phyloP scores from a whole-genome alignment of 2,329 filamentous ascomycete species.

The Amesomyces nigricolor region DNA sequence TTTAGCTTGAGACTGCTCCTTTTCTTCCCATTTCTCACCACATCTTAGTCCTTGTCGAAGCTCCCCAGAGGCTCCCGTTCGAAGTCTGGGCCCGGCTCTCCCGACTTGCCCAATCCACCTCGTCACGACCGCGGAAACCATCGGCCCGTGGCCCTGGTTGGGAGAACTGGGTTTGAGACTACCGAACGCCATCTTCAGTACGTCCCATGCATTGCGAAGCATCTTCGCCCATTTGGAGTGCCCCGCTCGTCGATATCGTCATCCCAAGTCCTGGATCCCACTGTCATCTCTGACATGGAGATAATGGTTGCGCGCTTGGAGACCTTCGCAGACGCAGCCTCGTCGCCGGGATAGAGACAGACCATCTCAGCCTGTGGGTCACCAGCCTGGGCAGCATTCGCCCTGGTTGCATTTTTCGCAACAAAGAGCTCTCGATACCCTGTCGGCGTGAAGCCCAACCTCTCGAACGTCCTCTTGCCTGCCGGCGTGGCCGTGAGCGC shows the following conservation, averaged over 20 bases:
- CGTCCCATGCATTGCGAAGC: too few relatives aligned
- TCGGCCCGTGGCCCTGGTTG: too few relatives aligned
- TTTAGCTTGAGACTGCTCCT: too few relatives aligned
- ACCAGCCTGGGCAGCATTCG: neutral
- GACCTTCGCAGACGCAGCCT: neutral
- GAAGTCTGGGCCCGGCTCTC: too few relatives aligned
- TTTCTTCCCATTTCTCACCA: too few relatives aligned
- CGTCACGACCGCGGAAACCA: too few relatives aligned
- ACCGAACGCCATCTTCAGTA: too few relatives aligned
- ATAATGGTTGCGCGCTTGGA: neutral
- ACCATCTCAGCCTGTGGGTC: slow-evolving; percentile 8
- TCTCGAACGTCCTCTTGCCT: slow-evolving; percentile 28
- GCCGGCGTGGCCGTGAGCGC: slow-evolving; percentile 30
- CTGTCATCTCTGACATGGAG: slow-evolving; percentile 19
- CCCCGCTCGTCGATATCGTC: too few relatives aligned
- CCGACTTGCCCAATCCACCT: too few relatives aligned
- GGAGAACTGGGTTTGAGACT: too few relatives aligned
- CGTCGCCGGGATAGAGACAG: slow-evolving; percentile 15
- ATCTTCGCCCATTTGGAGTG: too few relatives aligned
- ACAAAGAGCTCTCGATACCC: slow-evolving; percentile 30
- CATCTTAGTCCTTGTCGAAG: neutral
- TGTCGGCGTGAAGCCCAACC: slow-evolving; percentile 27
- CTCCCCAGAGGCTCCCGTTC: too few relatives aligned
- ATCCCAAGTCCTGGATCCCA: slow-evolving; percentile 1
- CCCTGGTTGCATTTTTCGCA: neutral